Evolutionary conservation across 257 asterid genomes (phyloP).

Genomic region (Nicotiana tabacum): DNA sequence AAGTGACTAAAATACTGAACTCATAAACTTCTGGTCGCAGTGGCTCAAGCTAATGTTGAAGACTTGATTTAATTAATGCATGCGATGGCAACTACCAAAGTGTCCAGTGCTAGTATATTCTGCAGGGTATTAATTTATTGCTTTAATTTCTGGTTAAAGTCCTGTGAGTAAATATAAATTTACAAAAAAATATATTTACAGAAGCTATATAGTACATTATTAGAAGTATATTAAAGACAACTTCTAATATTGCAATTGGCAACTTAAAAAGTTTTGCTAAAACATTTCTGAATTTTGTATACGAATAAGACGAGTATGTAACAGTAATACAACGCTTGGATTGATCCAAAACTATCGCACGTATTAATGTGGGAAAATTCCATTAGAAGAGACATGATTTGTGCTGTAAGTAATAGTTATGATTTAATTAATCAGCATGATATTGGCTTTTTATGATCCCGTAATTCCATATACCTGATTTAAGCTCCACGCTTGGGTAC

Average conservation of each 20-base stretch:
- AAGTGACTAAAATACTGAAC: too few relatives aligned
- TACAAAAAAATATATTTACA: too few relatives aligned
- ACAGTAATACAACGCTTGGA: not conserved
- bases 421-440: not conserved
- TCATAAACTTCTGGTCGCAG: too few relatives aligned
- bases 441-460: constrained; percentile 5
- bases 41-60: too few relatives aligned
- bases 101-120: not conserved
- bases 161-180: too few relatives aligned
- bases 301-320: not conserved
- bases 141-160: not conserved
- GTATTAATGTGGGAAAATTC: not conserved
- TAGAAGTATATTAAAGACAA: not conserved
- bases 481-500: not conserved
- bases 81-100: too few relatives aligned
- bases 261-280: not conserved
- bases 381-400: not conserved
- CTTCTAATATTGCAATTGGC: not conserved
- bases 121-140: not conserved
- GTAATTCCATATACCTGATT: not conserved
- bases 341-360: not conserved
- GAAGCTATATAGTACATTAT: too few relatives aligned
- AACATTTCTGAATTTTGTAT: not conserved
- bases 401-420: not conserved
- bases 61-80: too few relatives aligned